Base-by-base conservation (phyloP, 1,139 yeast species). In the Kurtzmaniella quercitrusa region DNA sequence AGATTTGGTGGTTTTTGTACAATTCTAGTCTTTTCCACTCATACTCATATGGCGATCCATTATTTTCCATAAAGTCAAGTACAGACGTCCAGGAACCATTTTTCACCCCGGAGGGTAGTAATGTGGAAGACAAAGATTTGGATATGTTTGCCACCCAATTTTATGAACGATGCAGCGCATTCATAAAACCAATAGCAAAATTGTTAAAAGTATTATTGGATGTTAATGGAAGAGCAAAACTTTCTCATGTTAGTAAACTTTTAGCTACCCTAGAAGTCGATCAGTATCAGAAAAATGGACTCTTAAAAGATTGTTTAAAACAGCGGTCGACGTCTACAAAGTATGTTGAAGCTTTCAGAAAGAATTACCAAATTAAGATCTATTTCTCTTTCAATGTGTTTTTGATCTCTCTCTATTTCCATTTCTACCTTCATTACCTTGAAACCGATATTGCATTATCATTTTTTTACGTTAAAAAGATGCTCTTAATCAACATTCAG, bases 1-100 rank as follows among this genome's bases (percentile, higher is more conserved):
- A 77, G 48, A 66, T 79, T 2, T 81, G 85, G 85, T 68, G 70
- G 51, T 57, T 49, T 29, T 45, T 66, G 19, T 50, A 58, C 2
- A 39, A 59, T 19, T 48, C 48, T 34, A 75, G 69, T 49, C 37
- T 60, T 2, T 57, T 62, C 44, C 52, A 57, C 37, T 60, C 65
- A 9, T 63, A 53, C 45, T 43, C 60, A 3, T 64, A 56, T 47
- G 75, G 75, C 2, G 58, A 52, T 21, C 70, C 67, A 0, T 41
- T 53, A 43, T 47, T 50, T 1, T 58, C 63, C 19, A 44, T 53
- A 38, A 46, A 52, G 2, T 48, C 51, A 15, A 53, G 49, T 37
- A 59, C 53, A 46, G 71, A 65, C 50, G 62, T 68, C 0, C 61
- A 57, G 46, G 34, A 51, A 1, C 72, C 71, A 0, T 62, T 47